A percentile compares a stretch with the other conserved stretches of the same genome.
These are phyloP conservation scores for Zoysia pacifica DNA, from an alignment of 176 grass and related monocot species.

Conservation along the genomic window DNA sequence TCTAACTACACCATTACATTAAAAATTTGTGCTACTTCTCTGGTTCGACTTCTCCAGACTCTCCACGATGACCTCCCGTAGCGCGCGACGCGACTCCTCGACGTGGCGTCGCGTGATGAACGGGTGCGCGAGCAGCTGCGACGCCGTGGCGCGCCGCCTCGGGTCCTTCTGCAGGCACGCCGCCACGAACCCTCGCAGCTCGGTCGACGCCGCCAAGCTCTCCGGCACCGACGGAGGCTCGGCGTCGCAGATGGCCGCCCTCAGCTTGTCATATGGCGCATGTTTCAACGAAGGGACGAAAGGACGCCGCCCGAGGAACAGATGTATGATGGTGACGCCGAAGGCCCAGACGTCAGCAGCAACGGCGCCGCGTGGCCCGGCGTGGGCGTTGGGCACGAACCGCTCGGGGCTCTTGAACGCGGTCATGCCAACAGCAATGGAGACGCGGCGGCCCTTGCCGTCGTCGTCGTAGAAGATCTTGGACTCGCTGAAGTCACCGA, in stretches of 20 bases:
- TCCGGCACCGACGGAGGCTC: conserved; percentile 18
- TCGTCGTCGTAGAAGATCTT: conserved; percentile 17
- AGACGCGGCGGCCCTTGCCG: conserved; percentile 21
- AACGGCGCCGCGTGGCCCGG: conserved; percentile 33
- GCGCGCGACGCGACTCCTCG: conserved; percentile 19
- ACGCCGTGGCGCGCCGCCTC: conserved; percentile 36
- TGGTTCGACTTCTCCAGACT: conserved; percentile 6
- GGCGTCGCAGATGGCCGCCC: conserved; percentile 48
- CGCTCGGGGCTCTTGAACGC: conserved; percentile 52
- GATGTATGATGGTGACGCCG: conserved; percentile 49
- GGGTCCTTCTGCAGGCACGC: conserved; percentile 56
- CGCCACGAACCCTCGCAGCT: conserved; percentile 38
- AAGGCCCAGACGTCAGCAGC: conserved; percentile 59
- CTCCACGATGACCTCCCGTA: conserved; percentile 35
- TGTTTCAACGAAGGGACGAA: conserved; percentile 2
- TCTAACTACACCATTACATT: neutral
- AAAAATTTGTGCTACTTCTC: conserved; percentile 1
- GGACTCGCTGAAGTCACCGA: conserved; percentile 52
- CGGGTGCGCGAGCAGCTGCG: conserved; percentile 51
- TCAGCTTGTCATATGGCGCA: conserved; percentile 19
- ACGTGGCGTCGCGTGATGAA: conserved; percentile 23
- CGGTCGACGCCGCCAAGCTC: conserved; percentile 17
- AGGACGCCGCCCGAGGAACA: conserved; percentile 37
- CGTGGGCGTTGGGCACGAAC: conserved; percentile 39
- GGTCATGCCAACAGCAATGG: neutral